Evolutionary conservation across 495 filamentous ascomycete species (phyloP), one percentile per base, ranked within the genome.

Genomic region (Trichoderma parareesei): DNA sequence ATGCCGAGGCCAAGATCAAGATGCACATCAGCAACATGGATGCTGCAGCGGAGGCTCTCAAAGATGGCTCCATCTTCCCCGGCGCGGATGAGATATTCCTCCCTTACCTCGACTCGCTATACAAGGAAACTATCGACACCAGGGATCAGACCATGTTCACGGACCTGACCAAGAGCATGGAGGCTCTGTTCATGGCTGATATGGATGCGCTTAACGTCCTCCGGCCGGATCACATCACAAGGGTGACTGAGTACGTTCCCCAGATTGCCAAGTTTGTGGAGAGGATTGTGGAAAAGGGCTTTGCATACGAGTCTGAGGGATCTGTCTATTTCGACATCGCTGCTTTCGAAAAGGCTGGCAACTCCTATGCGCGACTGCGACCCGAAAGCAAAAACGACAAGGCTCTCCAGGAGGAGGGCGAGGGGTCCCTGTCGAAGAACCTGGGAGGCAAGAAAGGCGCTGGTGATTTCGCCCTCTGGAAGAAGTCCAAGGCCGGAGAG

Each of bases 301-400:
- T 90, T 68, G 94, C 87, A 5, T 98, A 98, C 71, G 90, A 91
- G 48, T 77, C 85, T 3, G 88, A 94, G 66, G 91, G 91, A 0
- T 94, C 90, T 0, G 92, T 98, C 2, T 98, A 97, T 75, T 98
- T 97, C 65, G 93, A 97, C 68, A 97, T 96, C 67, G 77, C 79
- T 3, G 85, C 91, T 0, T 98, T 97, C 69, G 94, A 98, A 70
- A 83, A 84, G 27, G 87, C 84, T 0, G 91, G 93, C 0, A 89
- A 94, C 72, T 81, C 83, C 2, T 98, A 97, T 68, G 91, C 93
- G 0, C 82, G 92, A 13, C 77, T 98, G 14, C 88, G 92, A 67
- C 94, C 94, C 0, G 92, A 92, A 82, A 96, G 86, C 71, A 83
- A 88, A 38, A 91, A 90, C 63, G 87, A 98, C 72, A 87, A 90